Evolutionary conservation across 495 filamentous ascomycete species (phyloP).

Genomic region (Hypoxylon crocopeplum): DNA sequence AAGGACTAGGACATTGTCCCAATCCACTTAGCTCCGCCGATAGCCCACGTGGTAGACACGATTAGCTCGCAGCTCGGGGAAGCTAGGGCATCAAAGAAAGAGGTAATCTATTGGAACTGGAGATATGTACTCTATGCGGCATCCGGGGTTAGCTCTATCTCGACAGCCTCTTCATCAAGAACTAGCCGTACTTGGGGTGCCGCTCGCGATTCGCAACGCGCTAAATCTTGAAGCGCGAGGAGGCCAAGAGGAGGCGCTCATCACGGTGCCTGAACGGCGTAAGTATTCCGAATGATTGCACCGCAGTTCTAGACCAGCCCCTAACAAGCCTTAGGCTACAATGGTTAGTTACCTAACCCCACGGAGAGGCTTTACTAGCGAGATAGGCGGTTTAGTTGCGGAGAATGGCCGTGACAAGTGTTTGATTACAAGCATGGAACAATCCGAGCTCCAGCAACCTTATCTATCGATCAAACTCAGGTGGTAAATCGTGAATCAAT

Average conservation of each 20-base stretch:
- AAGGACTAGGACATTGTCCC: background rate
- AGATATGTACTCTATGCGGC: too few relatives aligned
- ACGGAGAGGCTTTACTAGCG: too few relatives aligned
- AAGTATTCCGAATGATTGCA: too few relatives aligned
- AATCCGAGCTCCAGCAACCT: slow-evolving; percentile 1
- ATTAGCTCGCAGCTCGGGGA: background rate
- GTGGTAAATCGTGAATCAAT: background rate
- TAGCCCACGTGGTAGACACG: slow-evolving; percentile 5
- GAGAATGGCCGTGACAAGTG: background rate
- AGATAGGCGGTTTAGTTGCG: too few relatives aligned
- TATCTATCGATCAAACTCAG: background rate
- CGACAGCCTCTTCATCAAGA: too few relatives aligned
- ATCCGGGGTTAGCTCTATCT: too few relatives aligned
- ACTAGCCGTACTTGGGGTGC: too few relatives aligned
- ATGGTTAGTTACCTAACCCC: slow-evolving; percentile 2
- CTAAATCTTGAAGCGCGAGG: background rate
- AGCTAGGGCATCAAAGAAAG: too few relatives aligned
- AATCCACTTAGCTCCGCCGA: slow-evolving; percentile 14
- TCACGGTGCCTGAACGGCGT: too few relatives aligned
- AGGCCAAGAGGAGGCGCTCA: too few relatives aligned
- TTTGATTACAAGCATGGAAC: slow-evolving; percentile 3
- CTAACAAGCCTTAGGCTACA: background rate
- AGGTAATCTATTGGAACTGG: too few relatives aligned
- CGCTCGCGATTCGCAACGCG: too few relatives aligned
- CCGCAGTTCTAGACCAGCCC: slow-evolving; percentile 3